Conservation (phyloP, 2,329 filamentous ascomycete species). For the Madurella fahalii region DNA sequence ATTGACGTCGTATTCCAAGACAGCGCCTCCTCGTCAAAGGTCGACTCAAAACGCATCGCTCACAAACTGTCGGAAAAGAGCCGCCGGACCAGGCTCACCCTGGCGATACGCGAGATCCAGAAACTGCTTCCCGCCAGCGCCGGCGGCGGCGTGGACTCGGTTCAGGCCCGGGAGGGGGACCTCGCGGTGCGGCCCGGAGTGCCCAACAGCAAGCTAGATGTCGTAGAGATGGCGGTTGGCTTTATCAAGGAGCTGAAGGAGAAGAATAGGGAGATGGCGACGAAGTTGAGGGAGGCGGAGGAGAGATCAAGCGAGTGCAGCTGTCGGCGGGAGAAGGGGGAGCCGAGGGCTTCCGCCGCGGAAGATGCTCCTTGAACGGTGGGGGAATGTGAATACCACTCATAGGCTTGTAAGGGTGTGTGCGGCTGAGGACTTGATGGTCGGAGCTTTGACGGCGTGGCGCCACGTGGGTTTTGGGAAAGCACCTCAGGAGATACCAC, state of each 20-base stretch:
- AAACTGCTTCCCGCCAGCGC: conserved; percentile 20
- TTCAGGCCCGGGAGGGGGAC: conserved; percentile 1
- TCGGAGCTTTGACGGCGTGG: too few relatives aligned
- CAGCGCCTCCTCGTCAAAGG: conserved; percentile 13
- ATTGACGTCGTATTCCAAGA: conserved; percentile 15
- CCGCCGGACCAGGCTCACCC: conserved; percentile 23
- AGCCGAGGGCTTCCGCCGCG: background rate
- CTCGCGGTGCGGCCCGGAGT: conserved; percentile 7
- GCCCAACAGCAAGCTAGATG: conserved; percentile 26
- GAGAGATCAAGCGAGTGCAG: conserved; percentile 6
- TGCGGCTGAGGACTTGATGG: too few relatives aligned
- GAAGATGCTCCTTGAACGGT: too few relatives aligned
- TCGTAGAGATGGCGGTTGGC: conserved; percentile 26
- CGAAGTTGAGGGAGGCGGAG: conserved; percentile 11
- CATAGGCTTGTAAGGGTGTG: too few relatives aligned
- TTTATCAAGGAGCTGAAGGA: conserved; percentile 24
- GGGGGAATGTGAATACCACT: too few relatives aligned
- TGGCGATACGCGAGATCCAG: conserved; percentile 28
- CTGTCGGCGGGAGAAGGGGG: conserved; percentile 1
- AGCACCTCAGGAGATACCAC: too few relatives aligned
- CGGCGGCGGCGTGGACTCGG: background rate
- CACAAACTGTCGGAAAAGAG: conserved; percentile 29
- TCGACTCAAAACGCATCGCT: conserved; percentile 23
- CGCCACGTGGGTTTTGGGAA: too few relatives aligned
- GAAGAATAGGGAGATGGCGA: conserved; percentile 18